Percentiles rank a stretch among this genome's conserved stretches.
phyloP scores from a whole-genome alignment of 768 basidiomycete species.

The Podaxis sp. region DNA sequence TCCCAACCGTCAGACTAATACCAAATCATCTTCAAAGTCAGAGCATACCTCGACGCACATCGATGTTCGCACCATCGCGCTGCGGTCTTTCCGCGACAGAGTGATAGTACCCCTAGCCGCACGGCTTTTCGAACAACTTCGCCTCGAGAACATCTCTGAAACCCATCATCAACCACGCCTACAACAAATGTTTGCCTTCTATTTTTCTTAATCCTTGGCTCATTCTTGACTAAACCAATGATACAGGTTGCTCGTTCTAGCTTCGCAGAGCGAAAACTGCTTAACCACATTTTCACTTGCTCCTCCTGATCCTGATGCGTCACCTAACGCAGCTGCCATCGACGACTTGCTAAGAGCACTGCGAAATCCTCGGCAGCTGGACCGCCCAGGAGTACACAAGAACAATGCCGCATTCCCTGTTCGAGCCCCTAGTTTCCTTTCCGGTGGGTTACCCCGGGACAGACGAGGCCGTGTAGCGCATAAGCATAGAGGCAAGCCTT shows the following conservation, averaged over 20 bases:
- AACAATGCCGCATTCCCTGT: slow-evolving; percentile 25
- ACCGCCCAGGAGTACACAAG: slow-evolving; percentile 30
- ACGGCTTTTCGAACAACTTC: slow-evolving; percentile 56
- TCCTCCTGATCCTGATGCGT: slow-evolving; percentile 52
- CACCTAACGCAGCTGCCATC: slow-evolving; percentile 66
- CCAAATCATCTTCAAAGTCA: slow-evolving; percentile 41
- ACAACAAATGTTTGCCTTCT: slow-evolving; percentile 69
- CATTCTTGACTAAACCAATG: slow-evolving; percentile 9
- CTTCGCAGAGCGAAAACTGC: slow-evolving; percentile 64
- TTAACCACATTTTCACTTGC: slow-evolving; percentile 62
- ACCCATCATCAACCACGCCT: slow-evolving; percentile 66
- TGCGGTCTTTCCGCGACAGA: slow-evolving; percentile 78
- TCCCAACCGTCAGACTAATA: slow-evolving; percentile 45
- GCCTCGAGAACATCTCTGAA: slow-evolving; percentile 51
- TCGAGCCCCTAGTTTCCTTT: slow-evolving; percentile 67
- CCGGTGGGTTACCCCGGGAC: slow-evolving; percentile 73
- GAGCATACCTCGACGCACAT: slow-evolving; percentile 46
- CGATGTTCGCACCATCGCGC: slow-evolving; percentile 79
- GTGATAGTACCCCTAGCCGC: slow-evolving; percentile 68
- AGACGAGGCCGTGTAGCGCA: slow-evolving; percentile 74
- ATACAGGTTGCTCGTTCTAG: slow-evolving; percentile 69
- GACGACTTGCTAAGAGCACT: slow-evolving; percentile 64
- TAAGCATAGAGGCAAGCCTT: slow-evolving; percentile 37
- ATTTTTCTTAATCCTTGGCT: neutral
- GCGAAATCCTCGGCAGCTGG: slow-evolving; percentile 49